Conservation (phyloP, 2,329 filamentous ascomycete species). For the Colletotrichum trifolii region DNA sequence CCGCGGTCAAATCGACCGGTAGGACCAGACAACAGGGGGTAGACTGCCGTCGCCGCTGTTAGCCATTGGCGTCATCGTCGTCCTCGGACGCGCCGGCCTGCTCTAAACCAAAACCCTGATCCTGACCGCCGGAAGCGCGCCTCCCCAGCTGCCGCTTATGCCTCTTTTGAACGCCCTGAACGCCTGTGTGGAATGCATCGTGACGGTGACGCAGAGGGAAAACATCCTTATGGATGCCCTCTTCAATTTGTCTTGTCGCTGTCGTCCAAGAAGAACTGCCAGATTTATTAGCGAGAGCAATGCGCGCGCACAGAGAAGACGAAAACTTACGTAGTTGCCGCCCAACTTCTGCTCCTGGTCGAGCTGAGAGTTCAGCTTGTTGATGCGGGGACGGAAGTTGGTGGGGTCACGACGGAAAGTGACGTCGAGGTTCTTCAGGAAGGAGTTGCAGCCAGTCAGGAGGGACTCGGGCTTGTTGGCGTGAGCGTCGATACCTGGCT, state of each 20-base stretch:
- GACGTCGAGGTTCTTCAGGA: constrained; percentile 96
- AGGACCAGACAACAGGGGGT: constrained; percentile 76
- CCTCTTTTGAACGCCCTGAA: constrained; percentile 64
- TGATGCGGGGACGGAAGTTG: constrained; percentile 97
- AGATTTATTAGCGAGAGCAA: constrained; percentile 37
- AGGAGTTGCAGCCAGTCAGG: constrained; percentile 94
- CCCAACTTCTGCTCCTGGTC: constrained; percentile 96
- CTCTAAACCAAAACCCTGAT: constrained; percentile 49
- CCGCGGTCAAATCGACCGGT: constrained; percentile 37
- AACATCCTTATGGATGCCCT: constrained; percentile 53
- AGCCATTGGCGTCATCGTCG: constrained; percentile 64
- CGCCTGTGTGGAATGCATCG: constrained; percentile 57
- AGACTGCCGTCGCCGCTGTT: constrained; percentile 68
- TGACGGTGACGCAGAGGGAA: constrained; percentile 46
- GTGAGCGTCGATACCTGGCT: constrained; percentile 87
- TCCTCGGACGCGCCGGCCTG: constrained; percentile 69
- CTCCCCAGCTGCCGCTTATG: constrained; percentile 43
- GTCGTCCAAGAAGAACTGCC: constrained; percentile 94
- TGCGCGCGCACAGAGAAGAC: not conserved
- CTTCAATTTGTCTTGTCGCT: constrained; percentile 68
- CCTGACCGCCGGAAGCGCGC: constrained; percentile 45
- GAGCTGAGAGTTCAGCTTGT: constrained; percentile 94
- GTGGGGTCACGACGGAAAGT: constrained; percentile 98
- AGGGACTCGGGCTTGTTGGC: constrained; percentile 93
- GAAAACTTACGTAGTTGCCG: constrained; percentile 84